Conservation (phyloP, 805 yeast genomes). For the Barnettozyma siamensis region DNA sequence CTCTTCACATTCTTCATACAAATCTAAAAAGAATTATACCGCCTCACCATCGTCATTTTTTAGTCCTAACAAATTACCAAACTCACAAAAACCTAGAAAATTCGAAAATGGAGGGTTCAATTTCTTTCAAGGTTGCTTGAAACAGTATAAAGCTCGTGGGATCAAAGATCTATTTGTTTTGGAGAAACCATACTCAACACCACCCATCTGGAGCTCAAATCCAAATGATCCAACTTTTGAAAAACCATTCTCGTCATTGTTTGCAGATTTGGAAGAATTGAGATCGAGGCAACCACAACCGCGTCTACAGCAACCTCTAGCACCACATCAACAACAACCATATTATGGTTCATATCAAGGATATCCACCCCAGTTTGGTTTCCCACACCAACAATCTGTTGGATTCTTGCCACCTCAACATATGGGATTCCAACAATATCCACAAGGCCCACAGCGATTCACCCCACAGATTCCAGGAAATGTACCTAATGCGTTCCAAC, state of each 20-base stretch:
- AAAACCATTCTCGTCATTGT: constrained; percentile 47
- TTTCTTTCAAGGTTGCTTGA: constrained; percentile 25
- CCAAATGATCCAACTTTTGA: constrained; percentile 31
- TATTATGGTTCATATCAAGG: constrained; percentile 2
- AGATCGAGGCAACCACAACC: constrained; percentile 6
- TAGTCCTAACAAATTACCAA: constrained; percentile 22
- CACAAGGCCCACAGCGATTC: constrained; percentile 8
- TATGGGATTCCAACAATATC: constrained; percentile 9
- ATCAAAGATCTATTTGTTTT: constrained; percentile 33
- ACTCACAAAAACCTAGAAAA: constrained; percentile 21
- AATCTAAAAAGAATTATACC: constrained; percentile 7
- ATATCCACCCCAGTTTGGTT: constrained; percentile 4
- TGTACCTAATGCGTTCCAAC: background rate
- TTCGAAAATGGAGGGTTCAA: constrained; percentile 21
- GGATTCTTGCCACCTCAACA: constrained; percentile 7
- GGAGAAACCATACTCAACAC: constrained; percentile 63
- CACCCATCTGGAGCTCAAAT: constrained; percentile 67
- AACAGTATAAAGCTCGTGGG: constrained; percentile 16
- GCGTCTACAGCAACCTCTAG: background rate
- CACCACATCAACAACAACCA: background rate
- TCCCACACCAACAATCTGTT: constrained; percentile 3
- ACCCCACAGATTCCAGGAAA: constrained; percentile 10
- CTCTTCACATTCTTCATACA: constrained; percentile 5
- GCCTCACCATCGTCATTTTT: constrained; percentile 14
- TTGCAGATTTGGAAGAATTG: constrained; percentile 32